Base-by-base conservation (phyloP, 257 asterid genomes). In the Osmanthus fragrans region DNA sequence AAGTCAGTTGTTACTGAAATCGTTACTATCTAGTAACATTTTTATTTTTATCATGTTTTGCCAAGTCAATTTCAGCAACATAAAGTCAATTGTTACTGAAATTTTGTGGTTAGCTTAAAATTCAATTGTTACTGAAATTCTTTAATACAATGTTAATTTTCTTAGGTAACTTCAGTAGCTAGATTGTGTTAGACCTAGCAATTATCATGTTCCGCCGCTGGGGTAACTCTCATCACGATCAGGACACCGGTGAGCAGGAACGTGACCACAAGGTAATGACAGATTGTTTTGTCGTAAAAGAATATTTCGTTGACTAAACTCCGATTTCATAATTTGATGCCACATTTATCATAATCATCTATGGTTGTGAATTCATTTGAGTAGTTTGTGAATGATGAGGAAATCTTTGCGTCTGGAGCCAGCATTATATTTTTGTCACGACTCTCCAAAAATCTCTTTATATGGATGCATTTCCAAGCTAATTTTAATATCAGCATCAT, bases 131-230 rank as follows among this genome's bases (percentile, higher is more conserved):
- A 8, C 12, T 37, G 36, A 73, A 60, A 49, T 54, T 72, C n/a
- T 36, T 33, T 30, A 76, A 4, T n/a, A 34, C 34, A 68, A 32
- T 33, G 36, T 37, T 30, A 60, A 40, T 39, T 60, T 65, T 77
- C 71, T 70, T 69, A 68, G 82, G 70, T 82, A 76, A 77, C 23
- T 67, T 42, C 67, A 21, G 77, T 72, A 75, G 69, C 69, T 12
- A 10, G 69, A 63, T 25, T 63, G 33, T 11, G 30, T 32, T 71
- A 80, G 73, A 77, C 73, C 75, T 66, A 30, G 77, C 80, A 25
- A 45, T 29, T 21, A 66, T 67, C 78, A 94, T 94, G 97, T 92
- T 92, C 77, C 92, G 93, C 73, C 84, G 93, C 72, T 81, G 71
- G 86, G 87, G 80, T 78, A 89, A 76, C 85, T 75, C 92, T 49